Base-by-base conservation (phyloP, 179 eudicot species). In the Corrigiola litoralis region DNA sequence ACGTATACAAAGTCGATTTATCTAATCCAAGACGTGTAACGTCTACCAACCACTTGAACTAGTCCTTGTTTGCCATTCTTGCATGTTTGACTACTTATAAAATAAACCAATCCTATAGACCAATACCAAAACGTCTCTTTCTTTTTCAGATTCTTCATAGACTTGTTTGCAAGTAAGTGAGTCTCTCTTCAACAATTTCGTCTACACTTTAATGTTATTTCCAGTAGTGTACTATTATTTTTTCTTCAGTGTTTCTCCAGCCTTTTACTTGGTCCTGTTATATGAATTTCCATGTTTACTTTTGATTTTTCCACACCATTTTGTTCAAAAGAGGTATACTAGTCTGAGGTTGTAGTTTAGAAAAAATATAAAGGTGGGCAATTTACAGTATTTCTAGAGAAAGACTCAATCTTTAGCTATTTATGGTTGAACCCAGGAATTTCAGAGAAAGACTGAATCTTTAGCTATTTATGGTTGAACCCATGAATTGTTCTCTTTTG, bases 151-250 rank as follows among this genome's bases (percentile, higher is more conserved):
- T 73, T 66, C 72, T 24, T 67, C 72, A 46, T 48, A 69, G 70
- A 64, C 74, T 64, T 63, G 44, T 69, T 64, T 69, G 48, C 61
- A 51, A 66, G 55, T 44, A 70, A 55, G 69, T 71, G 50, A 58
- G 71, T 75, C 71, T 69, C 58, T 52, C 66, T 74, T 79, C 75
- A 65, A 75, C 52, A 56, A 5, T 71, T 71, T 64, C 69, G 72
- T 66, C 78, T 59, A 53, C 46, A 50, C 31, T 77, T 42, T 18
- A 1, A 13, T 46, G 33, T 25, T 69, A 52, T 53, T 13, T 49
- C 7, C 31, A 13, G 12, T 58, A 28, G 46, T 34, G 36, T 53
- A 66, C 13, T 27, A 12, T 37, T 29, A 45, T 44, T 38, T 42
- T 42, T 62, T 65, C 62, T 65, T 73, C 61, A 64, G 55, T 65